Evolutionary conservation across 371 early-diverging fungal species (phyloP), one percentile per base, ranked within the genome.

Genomic region (Chytridium lagenaria): DNA sequence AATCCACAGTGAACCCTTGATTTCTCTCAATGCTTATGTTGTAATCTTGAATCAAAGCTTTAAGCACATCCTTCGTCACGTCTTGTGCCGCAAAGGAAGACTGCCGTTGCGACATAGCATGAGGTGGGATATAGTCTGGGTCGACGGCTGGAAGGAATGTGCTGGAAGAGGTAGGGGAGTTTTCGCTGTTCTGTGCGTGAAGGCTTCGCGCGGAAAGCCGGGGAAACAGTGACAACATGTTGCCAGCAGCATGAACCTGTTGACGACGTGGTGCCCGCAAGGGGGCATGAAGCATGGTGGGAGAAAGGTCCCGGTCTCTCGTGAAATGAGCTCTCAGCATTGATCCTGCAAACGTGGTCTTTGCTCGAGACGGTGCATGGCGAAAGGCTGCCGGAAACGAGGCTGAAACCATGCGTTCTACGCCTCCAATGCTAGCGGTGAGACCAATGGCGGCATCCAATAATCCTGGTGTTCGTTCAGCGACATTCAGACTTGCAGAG

Each of bases 371-470:
- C 19, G 44, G 12, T 22, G 55, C 55, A 52, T 12, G 55, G 5
- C 55, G 55, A 52, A 52, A 52, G 16, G 55, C 55, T 26, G 55
- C 26, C 55, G 26, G 5, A 12, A 26, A 52, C 26, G 55, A n/a
- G n/a, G 55, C 12, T 15, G 55, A 44, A 19, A 44, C 7, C 12
- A 44, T 12, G 7, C 44, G 7, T 19, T 44, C 44, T 7, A 44
- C 44, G 44, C 44, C 55, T n/a, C n/a, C 55, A 5, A 52, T 12
- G 12, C 55, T 26, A 5, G 55, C 55, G 5, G n/a, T n/a, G 26
- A 52, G 26, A 5, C 55, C 55, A 23, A 52, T 52, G 55, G 55
- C 55, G 5, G 55, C 55, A 5, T 52, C 55, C n/a, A 52, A 23
- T 5, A 52, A 52, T n/a, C 55, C 55, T 7, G 44, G 7, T 7